A percentile compares a stretch with the other conserved stretches of the same genome.
Conservation (phyloP, 768 basidiomycete species). For the Postia placenta region DNA sequence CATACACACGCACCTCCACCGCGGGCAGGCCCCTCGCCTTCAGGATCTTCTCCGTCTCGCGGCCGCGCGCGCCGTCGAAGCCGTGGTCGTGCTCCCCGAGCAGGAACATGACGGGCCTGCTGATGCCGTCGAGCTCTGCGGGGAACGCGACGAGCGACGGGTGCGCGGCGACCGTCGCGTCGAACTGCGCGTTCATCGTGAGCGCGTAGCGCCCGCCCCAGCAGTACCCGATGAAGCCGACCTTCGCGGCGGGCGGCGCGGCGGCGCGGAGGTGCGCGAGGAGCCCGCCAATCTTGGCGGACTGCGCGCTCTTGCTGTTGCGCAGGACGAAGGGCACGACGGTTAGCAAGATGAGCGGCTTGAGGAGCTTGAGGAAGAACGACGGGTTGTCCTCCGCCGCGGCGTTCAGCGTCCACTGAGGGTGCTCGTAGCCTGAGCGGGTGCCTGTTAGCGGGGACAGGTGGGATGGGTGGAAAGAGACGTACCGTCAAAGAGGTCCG, state of each 20-base stretch:
- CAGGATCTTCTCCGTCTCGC: constrained; percentile 12
- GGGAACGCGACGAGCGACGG: constrained; percentile 15
- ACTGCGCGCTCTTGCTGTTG: constrained; percentile 12
- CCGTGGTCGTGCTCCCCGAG: constrained; percentile 6
- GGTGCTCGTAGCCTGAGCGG: constrained; percentile 9
- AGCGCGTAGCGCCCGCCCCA: constrained; percentile 19
- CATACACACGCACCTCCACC: constrained; percentile 15
- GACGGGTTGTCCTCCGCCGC: constrained; percentile 3
- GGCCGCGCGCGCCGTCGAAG: constrained; percentile 6
- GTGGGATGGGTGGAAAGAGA: background rate
- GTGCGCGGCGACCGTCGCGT: constrained; percentile 15
- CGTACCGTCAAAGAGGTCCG: constrained; percentile 16
- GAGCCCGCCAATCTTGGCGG: constrained; percentile 7
- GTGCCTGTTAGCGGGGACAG: background rate
- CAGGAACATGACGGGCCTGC: constrained; percentile 14
- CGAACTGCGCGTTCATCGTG: constrained; percentile 14
- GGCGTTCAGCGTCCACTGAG: constrained; percentile 12
- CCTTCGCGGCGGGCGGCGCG: constrained; percentile 6
- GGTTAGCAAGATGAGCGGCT: constrained; percentile 11
- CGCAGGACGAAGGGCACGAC: constrained; percentile 15
- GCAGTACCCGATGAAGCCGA: constrained; percentile 18
- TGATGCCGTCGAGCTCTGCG: constrained; percentile 7
- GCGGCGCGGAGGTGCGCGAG: constrained; percentile 6
- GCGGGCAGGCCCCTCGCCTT: constrained; percentile 8
- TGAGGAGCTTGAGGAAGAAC: constrained; percentile 9